A percentile compares a stretch with the other conserved stretches of the same genome.
These are phyloP conservation scores for Exsudoporus frostii DNA, from an alignment of 768 basidiomycete species.

Conservation along the genomic window DNA sequence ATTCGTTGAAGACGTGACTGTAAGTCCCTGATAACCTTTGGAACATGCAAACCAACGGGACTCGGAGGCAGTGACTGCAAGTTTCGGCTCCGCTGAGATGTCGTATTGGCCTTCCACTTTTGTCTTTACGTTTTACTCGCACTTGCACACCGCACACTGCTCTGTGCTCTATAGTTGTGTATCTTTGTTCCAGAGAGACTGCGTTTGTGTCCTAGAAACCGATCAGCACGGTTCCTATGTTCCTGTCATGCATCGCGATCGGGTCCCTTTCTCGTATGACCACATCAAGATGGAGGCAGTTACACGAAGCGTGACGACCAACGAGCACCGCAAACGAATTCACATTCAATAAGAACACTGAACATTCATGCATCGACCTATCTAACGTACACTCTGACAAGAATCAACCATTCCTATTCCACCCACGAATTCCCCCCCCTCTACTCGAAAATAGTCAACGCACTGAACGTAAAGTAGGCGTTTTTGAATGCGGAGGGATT, in stretches of 20 bases:
- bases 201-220: background rate
- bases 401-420: background rate
- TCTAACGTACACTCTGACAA: background rate
- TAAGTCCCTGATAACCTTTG: too few species aligned
- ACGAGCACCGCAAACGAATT: background rate
- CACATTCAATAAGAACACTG: background rate
- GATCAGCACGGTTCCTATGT: background rate
- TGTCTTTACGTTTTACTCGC: too few species aligned
- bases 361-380: too few species aligned
- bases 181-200: background rate
- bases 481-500: slow-evolving; percentile 38
- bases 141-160: too few species aligned
- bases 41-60: too few species aligned
- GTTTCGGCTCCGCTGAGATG: too few species aligned
- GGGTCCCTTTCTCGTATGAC: background rate
- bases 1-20: too few species aligned
- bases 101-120: too few species aligned
- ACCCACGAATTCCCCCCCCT: background rate
- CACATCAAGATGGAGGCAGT: background rate
- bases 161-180: too few species aligned
- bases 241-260: background rate
- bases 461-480: slow-evolving; percentile 41
- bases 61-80: too few species aligned
- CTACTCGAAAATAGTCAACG: slow-evolving; percentile 35
- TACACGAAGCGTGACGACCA: background rate